Evolutionary conservation across 164 flowering plant genomes (phyloP).

Genomic region (Buxus sempervirens): DNA sequence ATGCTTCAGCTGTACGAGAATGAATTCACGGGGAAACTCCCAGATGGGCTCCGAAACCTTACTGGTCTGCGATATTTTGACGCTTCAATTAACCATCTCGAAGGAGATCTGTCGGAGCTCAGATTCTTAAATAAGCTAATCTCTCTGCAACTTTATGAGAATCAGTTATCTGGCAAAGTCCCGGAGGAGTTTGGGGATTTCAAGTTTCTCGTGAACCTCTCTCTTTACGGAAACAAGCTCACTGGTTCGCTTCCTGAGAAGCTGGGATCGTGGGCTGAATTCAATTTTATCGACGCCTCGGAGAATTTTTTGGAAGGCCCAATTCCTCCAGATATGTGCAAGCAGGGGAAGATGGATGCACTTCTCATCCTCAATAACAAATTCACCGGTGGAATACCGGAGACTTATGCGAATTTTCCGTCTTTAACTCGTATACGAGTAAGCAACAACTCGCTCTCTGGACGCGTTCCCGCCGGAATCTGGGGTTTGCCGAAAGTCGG

Average conservation of each 20-base stretch:
- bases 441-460: constrained; percentile 44
- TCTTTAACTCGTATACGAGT: constrained; percentile 39
- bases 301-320: constrained; percentile 67
- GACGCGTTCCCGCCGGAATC: constrained; percentile 42
- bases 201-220: constrained; percentile 52
- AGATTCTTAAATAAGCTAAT: constrained; percentile 31
- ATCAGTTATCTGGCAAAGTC: constrained; percentile 44
- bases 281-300: constrained; percentile 73
- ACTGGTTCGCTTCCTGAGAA: constrained; percentile 63
- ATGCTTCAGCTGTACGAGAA: constrained; percentile 74
- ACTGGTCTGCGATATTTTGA: constrained; percentile 41
- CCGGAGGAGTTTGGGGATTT: constrained; percentile 66
- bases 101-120: constrained; percentile 51
- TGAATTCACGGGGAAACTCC: constrained; percentile 52
- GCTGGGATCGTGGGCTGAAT: constrained; percentile 81
- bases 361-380: constrained; percentile 63
- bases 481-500: constrained; percentile 44
- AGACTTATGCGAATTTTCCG: constrained; percentile 35
- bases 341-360: constrained; percentile 54
- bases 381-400: constrained; percentile 66
- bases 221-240: constrained; percentile 61
- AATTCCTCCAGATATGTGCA: constrained; percentile 94
- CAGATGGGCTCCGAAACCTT: constrained; percentile 58
- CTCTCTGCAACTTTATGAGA: constrained; percentile 48
- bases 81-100: constrained; percentile 42